Base-by-base conservation (phyloP, 192 early-diverging fungal species). In the Entophlyctis luteolus region DNA sequence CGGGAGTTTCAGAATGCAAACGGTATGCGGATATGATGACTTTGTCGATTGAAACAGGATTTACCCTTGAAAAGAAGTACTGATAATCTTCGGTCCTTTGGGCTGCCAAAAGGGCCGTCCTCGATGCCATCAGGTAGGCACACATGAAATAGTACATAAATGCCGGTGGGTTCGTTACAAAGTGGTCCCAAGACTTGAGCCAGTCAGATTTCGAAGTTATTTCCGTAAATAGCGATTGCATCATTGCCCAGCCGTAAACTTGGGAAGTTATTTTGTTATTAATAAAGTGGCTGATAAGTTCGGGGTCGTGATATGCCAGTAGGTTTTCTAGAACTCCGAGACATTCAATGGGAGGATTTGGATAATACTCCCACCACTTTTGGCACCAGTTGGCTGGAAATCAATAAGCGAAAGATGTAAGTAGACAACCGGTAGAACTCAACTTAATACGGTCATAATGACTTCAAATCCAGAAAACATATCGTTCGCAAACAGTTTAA, bases 291-390 rank as follows among this genome's bases (percentile, higher is more conserved):
- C 49, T 47, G 3, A 78, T 54, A 2, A 86, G 66, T 4, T 77
- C 78, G 2, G 57, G 65, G 73, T 86, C 82, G 57, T 86, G 81
- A 50, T 54, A 77, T 2, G 27, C 70, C 2, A 86, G 53, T 23
- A 86, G 42, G 23, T 82, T 73, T 59, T 83, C 79, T 2, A 86
- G 57, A 23, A 86, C 42, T 28, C 74, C 81, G 18, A 86, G 73
- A 32, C 65, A 72, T 62, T 86, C 83, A 14, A 86, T 59, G 0
- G 85, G 85, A 1, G 85, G 85, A 48, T 86, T 86, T 1, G 85
- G 85, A 71, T 80, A 82, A 45, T 85, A 86, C 20, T 86, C 84
- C 85, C 85, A 86, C 85, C 85, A 86, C 46, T 86, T 86, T 67
- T 86, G 83, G 52, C 84, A 86, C 79, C 79, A 86, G 56, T 86